Base-by-base conservation (phyloP, 495 filamentous ascomycete species). In the Pyrenopolyporus hunteri region DNA sequence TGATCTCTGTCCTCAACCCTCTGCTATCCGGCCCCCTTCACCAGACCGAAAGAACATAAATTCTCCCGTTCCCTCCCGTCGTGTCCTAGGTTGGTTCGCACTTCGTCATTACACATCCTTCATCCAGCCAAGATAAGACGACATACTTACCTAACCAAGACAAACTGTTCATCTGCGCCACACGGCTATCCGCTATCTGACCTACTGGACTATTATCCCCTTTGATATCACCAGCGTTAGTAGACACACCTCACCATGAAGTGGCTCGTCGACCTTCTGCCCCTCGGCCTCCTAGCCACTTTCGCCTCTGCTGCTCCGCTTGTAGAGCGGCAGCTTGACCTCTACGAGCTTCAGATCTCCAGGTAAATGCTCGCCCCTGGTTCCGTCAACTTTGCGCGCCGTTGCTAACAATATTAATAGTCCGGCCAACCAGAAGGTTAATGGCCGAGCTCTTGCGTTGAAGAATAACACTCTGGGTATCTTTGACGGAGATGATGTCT, bases 341-440 rank as follows among this genome's bases (percentile, higher is more conserved):
- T 71, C 43, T 71, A 61, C 50, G 59, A 71, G 37, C 62, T 71
- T 17, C 64, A 71, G 17, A 47, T 71, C 36, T 59, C 59, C 26
- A 61, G 66, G 69, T 71, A 63, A 66, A 36, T 61, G 11, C 29
- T 33, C 13, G 2, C 16, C 29, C 17, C 6, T 46, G 8, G 3
- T 32, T 2, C 20, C 28, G 6, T 10, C 8, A 6, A n/a, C 11
- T 3, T 11, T 3, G n/a, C 4, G 9, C 14, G n/a, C 31, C n/a
- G 9, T 39, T 20, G n/a, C 56, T 65, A 13, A 65, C 37, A 16
- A 39, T 5, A 1, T 22, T 8, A 3, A 7, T 54, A 71, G 69
- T 29, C 43, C 69, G 1, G 36, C 53, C 14, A 64, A 66, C 48
- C 46, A 62, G 26, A 63, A 64, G 6, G 29, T 71, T 29, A 54